Percentiles rank a stretch among this genome's conserved stretches.
phyloP scores from a whole-genome alignment of 495 filamentous ascomycete genomes.

The Penicillium waksmanii region DNA sequence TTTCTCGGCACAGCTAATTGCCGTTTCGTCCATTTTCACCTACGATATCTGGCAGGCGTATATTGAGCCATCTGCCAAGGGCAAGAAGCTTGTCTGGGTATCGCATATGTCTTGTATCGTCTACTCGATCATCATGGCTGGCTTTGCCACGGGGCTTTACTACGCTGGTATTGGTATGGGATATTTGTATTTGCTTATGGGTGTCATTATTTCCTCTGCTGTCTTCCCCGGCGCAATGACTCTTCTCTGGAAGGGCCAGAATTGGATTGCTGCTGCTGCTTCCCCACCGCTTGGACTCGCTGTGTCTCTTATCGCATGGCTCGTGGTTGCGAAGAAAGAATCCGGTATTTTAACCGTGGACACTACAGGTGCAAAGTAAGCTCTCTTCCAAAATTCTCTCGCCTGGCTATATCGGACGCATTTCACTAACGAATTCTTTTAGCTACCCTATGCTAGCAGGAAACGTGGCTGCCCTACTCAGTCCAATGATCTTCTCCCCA shows the following conservation, averaged over 20 bases:
- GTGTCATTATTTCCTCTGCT: constrained; percentile 84
- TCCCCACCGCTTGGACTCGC: constrained; percentile 78
- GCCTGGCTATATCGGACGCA: not conserved
- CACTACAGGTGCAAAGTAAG: constrained; percentile 75
- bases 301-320: constrained; percentile 82
- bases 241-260: constrained; percentile 82
- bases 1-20: constrained; percentile 87
- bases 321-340: constrained; percentile 82
- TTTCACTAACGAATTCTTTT: not conserved
- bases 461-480: constrained; percentile 79
- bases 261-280: constrained; percentile 73
- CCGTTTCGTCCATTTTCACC: constrained; percentile 89
- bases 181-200: constrained; percentile 87
- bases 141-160: constrained; percentile 79
- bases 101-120: constrained; percentile 74
- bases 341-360: constrained; percentile 72
- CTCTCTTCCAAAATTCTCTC: constrained; percentile 8
- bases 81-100: constrained; percentile 83
- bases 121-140: constrained; percentile 84
- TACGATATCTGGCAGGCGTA: constrained; percentile 85
- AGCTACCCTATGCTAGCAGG: constrained; percentile 87
- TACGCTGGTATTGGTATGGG: constrained; percentile 72
- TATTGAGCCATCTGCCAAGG: constrained; percentile 61
- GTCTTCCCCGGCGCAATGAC: constrained; percentile 84
- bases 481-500: constrained; percentile 78